A percentile compares a stretch with the other conserved stretches of the same genome.
Evolutionary conservation across 2,329 filamentous ascomycete genomes (phyloP).

Genomic region (Claviceps sp.): DNA sequence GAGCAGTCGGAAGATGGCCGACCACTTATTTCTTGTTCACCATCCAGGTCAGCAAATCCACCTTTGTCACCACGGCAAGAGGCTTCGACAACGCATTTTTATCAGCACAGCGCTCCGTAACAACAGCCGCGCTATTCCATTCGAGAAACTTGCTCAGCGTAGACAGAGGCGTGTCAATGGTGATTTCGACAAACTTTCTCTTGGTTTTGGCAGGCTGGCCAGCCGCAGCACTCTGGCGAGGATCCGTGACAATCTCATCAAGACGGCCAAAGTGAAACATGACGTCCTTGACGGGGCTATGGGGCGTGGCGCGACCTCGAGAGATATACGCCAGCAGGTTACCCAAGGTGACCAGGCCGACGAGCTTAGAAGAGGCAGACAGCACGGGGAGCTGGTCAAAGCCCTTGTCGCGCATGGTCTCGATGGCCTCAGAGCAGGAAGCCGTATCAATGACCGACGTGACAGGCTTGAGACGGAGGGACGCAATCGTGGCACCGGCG

Average conservation of each 20-base stretch:
- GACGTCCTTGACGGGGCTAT: constrained; percentile 66
- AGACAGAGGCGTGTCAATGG: constrained; percentile 70
- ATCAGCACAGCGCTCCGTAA: constrained; percentile 60
- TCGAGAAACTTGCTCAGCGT: constrained; percentile 88
- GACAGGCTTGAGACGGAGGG: constrained; percentile 83
- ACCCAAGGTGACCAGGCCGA: constrained; percentile 86
- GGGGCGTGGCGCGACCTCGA: constrained; percentile 60
- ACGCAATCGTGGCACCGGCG: constrained; percentile 62
- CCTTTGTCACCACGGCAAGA: constrained; percentile 87
- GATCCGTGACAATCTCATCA: constrained; percentile 82
- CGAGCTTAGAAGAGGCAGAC: constrained; percentile 54
- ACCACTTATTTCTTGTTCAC: constrained; percentile 42
- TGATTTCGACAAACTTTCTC: constrained; percentile 85
- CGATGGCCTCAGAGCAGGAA: constrained; percentile 74
- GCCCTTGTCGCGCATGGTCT: constrained; percentile 95
- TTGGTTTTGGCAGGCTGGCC: constrained; percentile 28
- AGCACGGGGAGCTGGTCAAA: constrained; percentile 96
- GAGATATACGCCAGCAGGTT: constrained; percentile 89
- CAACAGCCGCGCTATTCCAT: constrained; percentile 93
- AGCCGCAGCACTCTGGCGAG: constrained; percentile 44
- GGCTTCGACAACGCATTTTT: constrained; percentile 55
- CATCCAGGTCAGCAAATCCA: constrained; percentile 87
- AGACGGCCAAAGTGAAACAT: constrained; percentile 95
- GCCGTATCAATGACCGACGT: constrained; percentile 65
- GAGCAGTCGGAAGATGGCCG: not conserved